Base-by-base conservation (phyloP, 345 rosid species). In the Tarenaya hassleriana region DNA sequence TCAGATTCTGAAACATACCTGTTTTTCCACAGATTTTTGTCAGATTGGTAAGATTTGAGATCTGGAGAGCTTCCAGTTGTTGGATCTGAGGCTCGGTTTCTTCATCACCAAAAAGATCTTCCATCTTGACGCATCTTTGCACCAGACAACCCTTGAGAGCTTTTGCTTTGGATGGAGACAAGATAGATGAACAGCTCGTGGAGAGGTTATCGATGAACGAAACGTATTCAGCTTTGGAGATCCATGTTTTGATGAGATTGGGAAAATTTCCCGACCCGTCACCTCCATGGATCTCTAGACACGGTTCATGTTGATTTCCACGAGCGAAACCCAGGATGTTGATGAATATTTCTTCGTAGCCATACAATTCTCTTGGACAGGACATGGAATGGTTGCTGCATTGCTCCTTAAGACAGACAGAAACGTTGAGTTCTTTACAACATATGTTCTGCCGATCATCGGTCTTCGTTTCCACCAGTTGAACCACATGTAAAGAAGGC, bases 121-220 rank as follows among this genome's bases (percentile, higher is more conserved):
- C 21, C 67, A 77, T 39, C 5, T 67, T 16, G 0, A 17, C 9
- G 63, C 86, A 81, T 52, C 76, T 58, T 9, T 73, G 78, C 20
- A 81, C 52, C 79, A 79, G 73, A 41, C 60, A 66, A 14, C 84
- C 80, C 29, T 58, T 72, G 14, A 73, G 49, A 0, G 59, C 61
- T 11, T 3, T 46, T 62, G 72, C 50, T 16, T 42, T 37, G 16
- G 24, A 68, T 4, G 58, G 24, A 1, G 58, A 43, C n/a, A 80
- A 43, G 48, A 62, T 60, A 10, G 66, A 75, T 33, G 81, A 50
- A 61, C 52, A 33, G 5, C 16, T 72, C 35, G 45, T 5, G 18
- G 55, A 64, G 8, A 7, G 47, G 42, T 55, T 58, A 8, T 75
- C 62, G 20, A 59, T 31, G 47, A 79, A 41, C 0, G 69, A 75